Conservation (phyloP, 176 grass and related monocot species). For the Zea mays region Zm-B73-REFERENCE-NAM-5.0 NC_050096.1:73361001-73361500, state of each 20-base stretch:
- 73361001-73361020: too few relatives aligned
- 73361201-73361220: too few relatives aligned
- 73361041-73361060: not conserved
- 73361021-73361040: not conserved
- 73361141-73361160: not conserved
- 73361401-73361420: constrained; percentile 29
- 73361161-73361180: not conserved
- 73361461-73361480: not conserved
- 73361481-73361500: constrained; percentile 16
- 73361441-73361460: constrained; percentile 27
- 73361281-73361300: too few relatives aligned
- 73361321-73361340: too few relatives aligned
- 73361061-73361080: too few relatives aligned
- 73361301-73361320: too few relatives aligned
- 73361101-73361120: not conserved
- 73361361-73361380: too few relatives aligned
- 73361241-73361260: too few relatives aligned
- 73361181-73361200: not conserved
- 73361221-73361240: too few relatives aligned
- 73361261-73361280: too few relatives aligned
- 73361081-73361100: not conserved
- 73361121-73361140: not conserved
- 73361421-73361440: constrained; percentile 33
- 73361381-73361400: not conserved
- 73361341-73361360: too few relatives aligned